Evolutionary conservation across 306 rosid species (phyloP), one percentile per base, ranked within the genome.

Genomic region (Acacia confusa): DNA sequence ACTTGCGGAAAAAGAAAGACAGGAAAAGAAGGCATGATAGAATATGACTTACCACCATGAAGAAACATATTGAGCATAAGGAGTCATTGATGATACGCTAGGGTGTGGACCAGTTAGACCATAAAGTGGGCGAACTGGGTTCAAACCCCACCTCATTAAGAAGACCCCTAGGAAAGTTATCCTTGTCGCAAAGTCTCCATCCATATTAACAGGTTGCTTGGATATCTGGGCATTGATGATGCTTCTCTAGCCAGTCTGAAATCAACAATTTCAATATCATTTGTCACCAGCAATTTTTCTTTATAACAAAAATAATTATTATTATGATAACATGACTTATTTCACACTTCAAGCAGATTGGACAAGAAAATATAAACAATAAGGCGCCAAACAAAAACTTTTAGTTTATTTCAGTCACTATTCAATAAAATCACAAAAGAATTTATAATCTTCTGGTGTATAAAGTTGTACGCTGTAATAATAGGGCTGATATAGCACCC

Each of bases 61-160:
- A 85, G 96, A 91, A 83, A 93, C 97, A 85, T 93, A 93, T 90
- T 93, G 96, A 68, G 96, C 90, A 83, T 93, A 93, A 67, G 96
- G 97, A 83, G 96, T 92, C 92, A 87, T 77, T 0, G 96, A 93
- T 74, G 92, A 90, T 77, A 86, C 40, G 8, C 40, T 5, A 5
- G 40, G 40, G 40, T 36, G 7, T 0, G 7, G 40, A 36, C 7
- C 40, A 0, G 40, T 6, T 36, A 36, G 40, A 36, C 40, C 8
- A 36, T 36, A 36, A 36, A 36, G 40, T 36, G 40, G 40, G 6
- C 7, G 40, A 4, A 36, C 1, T 36, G 40, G 6, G 40, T 36
- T 36, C 40, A 36, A 36, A 36, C 6, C 7, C 40, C 8, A 36
- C 40, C 40, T 36, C 6, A 6, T 36, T 6, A 36, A 36, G 6